Base-by-base conservation (phyloP, 2,329 filamentous ascomycete genomes). In the Ophiostoma ips region DNA sequence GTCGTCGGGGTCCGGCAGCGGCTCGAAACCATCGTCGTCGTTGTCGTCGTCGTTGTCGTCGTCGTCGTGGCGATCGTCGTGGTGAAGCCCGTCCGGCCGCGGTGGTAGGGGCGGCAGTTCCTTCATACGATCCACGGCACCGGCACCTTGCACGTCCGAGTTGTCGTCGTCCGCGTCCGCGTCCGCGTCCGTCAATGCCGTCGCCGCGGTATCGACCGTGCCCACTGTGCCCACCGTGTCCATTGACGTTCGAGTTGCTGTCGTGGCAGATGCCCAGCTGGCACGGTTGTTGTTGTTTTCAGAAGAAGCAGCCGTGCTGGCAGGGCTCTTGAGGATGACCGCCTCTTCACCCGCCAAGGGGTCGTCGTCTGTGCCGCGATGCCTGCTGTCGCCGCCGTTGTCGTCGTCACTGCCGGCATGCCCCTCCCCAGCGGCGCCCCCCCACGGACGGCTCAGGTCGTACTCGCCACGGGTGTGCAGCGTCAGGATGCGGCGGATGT, bases 401-500 rank as follows among this genome's bases (percentile, higher is more conserved):
- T n/a, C n/a, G n/a, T n/a, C n/a, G n/a, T n/a, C 3, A 12, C 5
- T 34, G 33, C 13, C 33, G 11, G 33, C n/a, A n/a, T 34, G 11
- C 33, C 11, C 13, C 5, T 34, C 16, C 2, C 37, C 37, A 16
- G 19, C 9, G 13, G n/a, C 34, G 13, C 44, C 50, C 60, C 66
- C 15, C 40, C 10, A 21, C 21, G 40, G 24, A 50, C 70, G 68
- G 40, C 64, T 71, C 53, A 78, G 55, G 58, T 80, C 81, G 62
- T 89, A 88, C 65, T 89, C 82, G 52, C 87, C 87, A 33, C 75
- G 74, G 0, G 86, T 84, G 63, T 95, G 90, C 5, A 95, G 72
- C 60, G 83, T 84, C 35, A 98, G 71, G 7, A 96, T 69, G 45
- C 84, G 78, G 31, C 90, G 77, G 44, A 98, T 92, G 62, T 98